These are phyloP conservation scores for Rhododendron mucronatum DNA, from an alignment of 148 eudicot genomes.

Conservation along the genomic window DNA sequence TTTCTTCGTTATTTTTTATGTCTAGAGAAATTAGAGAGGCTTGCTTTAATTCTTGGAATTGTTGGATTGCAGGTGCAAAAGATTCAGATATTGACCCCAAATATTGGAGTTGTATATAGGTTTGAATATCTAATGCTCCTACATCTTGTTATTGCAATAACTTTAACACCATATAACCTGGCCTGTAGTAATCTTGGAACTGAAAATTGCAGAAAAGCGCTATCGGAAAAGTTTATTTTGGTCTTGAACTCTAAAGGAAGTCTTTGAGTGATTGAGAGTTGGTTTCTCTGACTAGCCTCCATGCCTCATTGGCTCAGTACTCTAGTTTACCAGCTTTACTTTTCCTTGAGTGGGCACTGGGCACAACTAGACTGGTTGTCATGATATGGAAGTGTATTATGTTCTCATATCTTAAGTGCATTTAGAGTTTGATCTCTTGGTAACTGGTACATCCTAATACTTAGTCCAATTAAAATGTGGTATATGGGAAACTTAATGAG, in stretches of 20 bases:
- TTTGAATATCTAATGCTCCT: conserved; percentile 15
- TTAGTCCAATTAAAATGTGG: not conserved
- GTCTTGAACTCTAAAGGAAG: not conserved
- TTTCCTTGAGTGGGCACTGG: not conserved
- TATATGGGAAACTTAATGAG: not conserved
- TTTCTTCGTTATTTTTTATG: not conserved
- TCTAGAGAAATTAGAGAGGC: not conserved
- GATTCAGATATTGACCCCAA: conserved; percentile 93
- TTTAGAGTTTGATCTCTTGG: not conserved
- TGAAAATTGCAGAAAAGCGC: not conserved
- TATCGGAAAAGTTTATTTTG: not conserved
- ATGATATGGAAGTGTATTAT: not conserved
- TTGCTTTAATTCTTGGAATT: conserved; percentile 4
- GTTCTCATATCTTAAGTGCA: not conserved
- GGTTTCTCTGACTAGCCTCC: not conserved
- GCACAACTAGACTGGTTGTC: not conserved
- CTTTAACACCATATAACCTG: not conserved
- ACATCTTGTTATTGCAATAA: not conserved
- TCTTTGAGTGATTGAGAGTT: not conserved
- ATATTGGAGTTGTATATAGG: conserved; percentile 99
- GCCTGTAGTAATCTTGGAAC: not conserved
- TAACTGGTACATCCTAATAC: not conserved
- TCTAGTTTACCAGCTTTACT: not conserved
- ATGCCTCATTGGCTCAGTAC: not conserved
- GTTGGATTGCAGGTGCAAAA: conserved; percentile 68